Conservation (phyloP, 2,329 filamentous ascomycete genomes). For the Pestalotiopsis sp. region DNA sequence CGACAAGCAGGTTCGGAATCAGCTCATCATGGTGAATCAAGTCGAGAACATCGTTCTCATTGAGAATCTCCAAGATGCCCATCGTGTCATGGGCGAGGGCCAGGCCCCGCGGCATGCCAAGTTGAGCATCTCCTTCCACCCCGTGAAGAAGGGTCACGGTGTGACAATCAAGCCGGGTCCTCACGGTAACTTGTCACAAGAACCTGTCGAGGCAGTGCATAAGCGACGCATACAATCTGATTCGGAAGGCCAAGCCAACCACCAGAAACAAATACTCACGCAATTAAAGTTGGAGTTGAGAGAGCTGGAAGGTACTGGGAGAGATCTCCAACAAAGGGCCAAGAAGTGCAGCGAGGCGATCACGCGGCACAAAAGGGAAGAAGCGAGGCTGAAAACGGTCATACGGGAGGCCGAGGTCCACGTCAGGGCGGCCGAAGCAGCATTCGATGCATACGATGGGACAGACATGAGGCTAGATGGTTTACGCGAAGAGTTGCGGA, state of each 20-base stretch:
- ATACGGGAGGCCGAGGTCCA: slow-evolving; percentile 63
- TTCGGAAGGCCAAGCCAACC: slow-evolving; percentile 64
- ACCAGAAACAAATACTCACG: slow-evolving; percentile 51
- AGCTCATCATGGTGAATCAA: slow-evolving; percentile 78
- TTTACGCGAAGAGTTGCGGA: slow-evolving; percentile 60
- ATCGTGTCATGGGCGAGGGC: slow-evolving; percentile 68
- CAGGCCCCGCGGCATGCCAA: slow-evolving; percentile 69
- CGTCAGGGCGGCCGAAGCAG: slow-evolving; percentile 54
- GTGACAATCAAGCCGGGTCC: slow-evolving; percentile 54
- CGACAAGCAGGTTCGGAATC: slow-evolving; percentile 74
- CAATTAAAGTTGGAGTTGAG: slow-evolving; percentile 59
- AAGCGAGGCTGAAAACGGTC: slow-evolving; percentile 48
- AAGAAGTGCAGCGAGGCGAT: slow-evolving; percentile 48
- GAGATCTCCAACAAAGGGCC: slow-evolving; percentile 48
- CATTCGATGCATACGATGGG: slow-evolving; percentile 68
- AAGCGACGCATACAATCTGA: slow-evolving; percentile 80
- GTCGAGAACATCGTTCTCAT: slow-evolving; percentile 88
- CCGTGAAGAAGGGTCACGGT: slow-evolving; percentile 61
- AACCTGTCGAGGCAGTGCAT: slow-evolving; percentile 33
- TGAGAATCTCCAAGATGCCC: slow-evolving; percentile 66
- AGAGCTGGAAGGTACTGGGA: slow-evolving; percentile 51
- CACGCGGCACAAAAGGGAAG: slow-evolving; percentile 47
- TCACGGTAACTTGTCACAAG: slow-evolving; percentile 24
- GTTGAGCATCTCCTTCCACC: slow-evolving; percentile 71
- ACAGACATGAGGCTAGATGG: slow-evolving; percentile 67